A percentile compares a stretch with the other conserved stretches of the same genome.
Evolutionary conservation across 495 filamentous ascomycete genomes (phyloP).

Genomic region (Trichoderma parareesei): DNA sequence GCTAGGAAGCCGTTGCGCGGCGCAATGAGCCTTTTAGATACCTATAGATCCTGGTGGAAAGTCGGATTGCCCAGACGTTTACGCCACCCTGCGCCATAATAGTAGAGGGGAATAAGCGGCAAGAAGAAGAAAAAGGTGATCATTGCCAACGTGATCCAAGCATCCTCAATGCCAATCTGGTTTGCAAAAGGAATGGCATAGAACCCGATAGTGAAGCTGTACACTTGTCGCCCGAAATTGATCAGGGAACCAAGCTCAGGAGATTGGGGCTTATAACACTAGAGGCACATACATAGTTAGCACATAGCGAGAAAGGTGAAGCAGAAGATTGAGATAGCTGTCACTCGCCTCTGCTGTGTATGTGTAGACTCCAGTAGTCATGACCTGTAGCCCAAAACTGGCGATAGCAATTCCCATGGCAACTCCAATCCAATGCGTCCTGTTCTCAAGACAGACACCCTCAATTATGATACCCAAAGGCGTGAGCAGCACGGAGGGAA

Average conservation of each 20-base stretch:
- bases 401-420: slow-evolving; percentile 27
- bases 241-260: slow-evolving; percentile 32
- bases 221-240: slow-evolving; percentile 31
- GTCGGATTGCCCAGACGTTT: slow-evolving; percentile 18
- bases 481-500: slow-evolving; percentile 17
- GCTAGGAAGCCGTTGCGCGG: too few species aligned
- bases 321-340: not conserved
- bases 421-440: slow-evolving; percentile 21
- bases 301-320: not conserved
- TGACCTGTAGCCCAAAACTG: slow-evolving; percentile 25
- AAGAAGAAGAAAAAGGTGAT: slow-evolving; percentile 16
- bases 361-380: slow-evolving; percentile 25
- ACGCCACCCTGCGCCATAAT: slow-evolving; percentile 20
- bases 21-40: not conserved
- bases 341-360: slow-evolving; percentile 17
- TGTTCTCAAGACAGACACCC: slow-evolving; percentile 23
- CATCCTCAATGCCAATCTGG: slow-evolving; percentile 16
- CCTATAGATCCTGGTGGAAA: slow-evolving; percentile 10
- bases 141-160: slow-evolving; percentile 18
- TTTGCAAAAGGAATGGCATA: slow-evolving; percentile 22
- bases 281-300: not conserved
- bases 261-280: slow-evolving; percentile 18
- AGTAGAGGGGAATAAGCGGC: slow-evolving; percentile 15
- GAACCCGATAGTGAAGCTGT: slow-evolving; percentile 28
- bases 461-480: slow-evolving; percentile 26